Conservation (phyloP, 2,329 filamentous ascomycete species). For the Aspergillus sp. region DNA sequence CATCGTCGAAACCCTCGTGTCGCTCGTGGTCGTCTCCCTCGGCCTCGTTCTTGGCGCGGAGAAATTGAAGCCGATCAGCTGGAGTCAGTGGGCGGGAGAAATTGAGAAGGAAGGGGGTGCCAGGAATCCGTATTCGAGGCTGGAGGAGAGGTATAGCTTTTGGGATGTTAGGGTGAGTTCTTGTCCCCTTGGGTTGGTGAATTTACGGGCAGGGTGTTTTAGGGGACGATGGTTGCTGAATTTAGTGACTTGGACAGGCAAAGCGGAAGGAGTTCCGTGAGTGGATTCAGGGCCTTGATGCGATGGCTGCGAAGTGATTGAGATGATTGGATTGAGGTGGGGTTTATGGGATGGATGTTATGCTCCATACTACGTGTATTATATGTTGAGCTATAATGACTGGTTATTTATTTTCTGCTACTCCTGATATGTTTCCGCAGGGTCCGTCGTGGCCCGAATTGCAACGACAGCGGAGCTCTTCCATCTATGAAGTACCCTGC, state of each 20-base stretch:
- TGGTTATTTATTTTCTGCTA: not conserved
- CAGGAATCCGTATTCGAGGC: constrained; percentile 69
- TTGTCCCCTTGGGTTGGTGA: not conserved
- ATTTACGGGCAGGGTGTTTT: not conserved
- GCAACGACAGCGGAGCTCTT: not conserved
- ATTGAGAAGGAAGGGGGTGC: constrained; percentile 61
- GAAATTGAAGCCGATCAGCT: constrained; percentile 78
- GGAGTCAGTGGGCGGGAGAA: constrained; percentile 67
- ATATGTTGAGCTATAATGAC: not conserved
- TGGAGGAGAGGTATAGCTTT: constrained; percentile 79
- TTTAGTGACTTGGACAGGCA: constrained; percentile 28
- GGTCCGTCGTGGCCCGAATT: not conserved
- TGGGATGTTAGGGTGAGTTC: constrained; percentile 70
- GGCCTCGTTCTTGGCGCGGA: constrained; percentile 76
- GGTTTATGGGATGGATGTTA: not conserved
- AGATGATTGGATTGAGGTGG: not conserved
- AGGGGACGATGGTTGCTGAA: not conserved
- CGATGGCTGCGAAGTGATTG: constrained; percentile 4
- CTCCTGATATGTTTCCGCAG: constrained; percentile 1
- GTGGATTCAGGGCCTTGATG: constrained; percentile 53
- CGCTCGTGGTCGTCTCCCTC: constrained; percentile 70
- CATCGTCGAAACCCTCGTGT: constrained; percentile 73
- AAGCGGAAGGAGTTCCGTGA: constrained; percentile 70
- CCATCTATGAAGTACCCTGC: too few relatives aligned
- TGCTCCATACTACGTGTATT: not conserved